These are phyloP conservation scores for Aspergillus heteromorphus DNA, from an alignment of 495 filamentous ascomycete genomes.

Conservation along the genomic window DNA sequence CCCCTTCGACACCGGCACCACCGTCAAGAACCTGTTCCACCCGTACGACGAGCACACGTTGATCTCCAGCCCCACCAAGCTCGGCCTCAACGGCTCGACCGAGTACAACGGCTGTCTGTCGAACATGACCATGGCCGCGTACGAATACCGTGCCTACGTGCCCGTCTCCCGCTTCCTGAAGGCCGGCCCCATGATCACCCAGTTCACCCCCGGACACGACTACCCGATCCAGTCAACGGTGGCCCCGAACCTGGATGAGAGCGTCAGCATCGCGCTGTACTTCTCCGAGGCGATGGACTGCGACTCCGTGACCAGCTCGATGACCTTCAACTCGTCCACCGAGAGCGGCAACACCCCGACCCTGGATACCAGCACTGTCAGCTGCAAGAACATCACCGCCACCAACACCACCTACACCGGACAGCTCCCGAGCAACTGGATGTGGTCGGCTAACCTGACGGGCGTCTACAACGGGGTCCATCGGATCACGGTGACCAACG, in stretches of 20 bases:
- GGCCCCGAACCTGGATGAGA: constrained; percentile 35
- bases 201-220: constrained; percentile 61
- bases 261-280: constrained; percentile 44
- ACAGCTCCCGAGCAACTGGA: constrained; percentile 48
- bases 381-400: constrained; percentile 31
- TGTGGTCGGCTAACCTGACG: constrained; percentile 43
- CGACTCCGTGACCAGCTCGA: constrained; percentile 38
- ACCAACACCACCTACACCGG: constrained; percentile 32
- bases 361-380: constrained; percentile 33
- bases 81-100: constrained; percentile 35
- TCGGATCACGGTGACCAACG: constrained; percentile 53
- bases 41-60: constrained; percentile 53
- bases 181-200: constrained; percentile 59
- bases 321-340: constrained; percentile 50
- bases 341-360: constrained; percentile 32
- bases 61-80: constrained; percentile 23
- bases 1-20: constrained; percentile 50
- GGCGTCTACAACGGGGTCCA: constrained; percentile 62
- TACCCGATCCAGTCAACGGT: constrained; percentile 46
- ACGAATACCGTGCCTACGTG: constrained; percentile 60
- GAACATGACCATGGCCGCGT: constrained; percentile 48
- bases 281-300: constrained; percentile 63
- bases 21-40: constrained; percentile 60
- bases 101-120: constrained; percentile 51
- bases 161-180: constrained; percentile 38